A percentile compares a stretch with the other conserved stretches of the same genome.
Conservation (phyloP, 1,284 basidiomycete genomes). For the Fistulinella cinereoalba region DNA sequence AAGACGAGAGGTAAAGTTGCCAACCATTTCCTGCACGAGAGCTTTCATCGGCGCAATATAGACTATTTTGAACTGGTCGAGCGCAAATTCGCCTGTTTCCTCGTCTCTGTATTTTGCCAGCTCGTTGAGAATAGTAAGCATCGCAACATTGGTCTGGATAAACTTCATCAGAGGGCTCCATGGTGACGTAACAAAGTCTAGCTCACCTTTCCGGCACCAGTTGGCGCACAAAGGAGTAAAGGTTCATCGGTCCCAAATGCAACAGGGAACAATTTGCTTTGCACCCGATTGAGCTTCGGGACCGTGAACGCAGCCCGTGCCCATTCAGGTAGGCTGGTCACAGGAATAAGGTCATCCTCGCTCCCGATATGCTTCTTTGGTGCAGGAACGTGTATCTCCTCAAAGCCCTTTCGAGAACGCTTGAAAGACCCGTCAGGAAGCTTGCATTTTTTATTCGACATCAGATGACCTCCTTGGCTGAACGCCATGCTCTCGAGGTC, state of each 20-base stretch:
- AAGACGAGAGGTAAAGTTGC: constrained; percentile 87
- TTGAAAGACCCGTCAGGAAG: constrained; percentile 98
- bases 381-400: constrained; percentile 96
- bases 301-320: constrained; percentile 83
- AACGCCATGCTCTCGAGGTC: constrained; percentile 97
- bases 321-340: constrained; percentile 83
- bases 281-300: constrained; percentile 87
- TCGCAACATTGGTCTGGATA: constrained; percentile 91
- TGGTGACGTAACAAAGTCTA: not conserved
- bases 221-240: constrained; percentile 94
- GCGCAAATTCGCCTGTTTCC: constrained; percentile 80
- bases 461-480: constrained; percentile 92
- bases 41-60: constrained; percentile 99
- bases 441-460: constrained; percentile 98
- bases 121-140: constrained; percentile 90
- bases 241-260: constrained; percentile 96
- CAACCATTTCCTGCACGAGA: constrained; percentile 95
- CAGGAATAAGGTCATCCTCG: constrained; percentile 73
- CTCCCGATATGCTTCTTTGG: constrained; percentile 77
- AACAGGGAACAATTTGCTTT: constrained; percentile 88
- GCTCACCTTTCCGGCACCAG: constrained; percentile 94
- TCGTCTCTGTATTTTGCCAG: constrained; percentile 84
- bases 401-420: constrained; percentile 93
- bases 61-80: constrained; percentile 94
- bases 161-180: constrained; percentile 7